phyloP scores from a whole-genome alignment of 2,329 filamentous ascomycete species.

The Pseudonectria buxi region DNA sequence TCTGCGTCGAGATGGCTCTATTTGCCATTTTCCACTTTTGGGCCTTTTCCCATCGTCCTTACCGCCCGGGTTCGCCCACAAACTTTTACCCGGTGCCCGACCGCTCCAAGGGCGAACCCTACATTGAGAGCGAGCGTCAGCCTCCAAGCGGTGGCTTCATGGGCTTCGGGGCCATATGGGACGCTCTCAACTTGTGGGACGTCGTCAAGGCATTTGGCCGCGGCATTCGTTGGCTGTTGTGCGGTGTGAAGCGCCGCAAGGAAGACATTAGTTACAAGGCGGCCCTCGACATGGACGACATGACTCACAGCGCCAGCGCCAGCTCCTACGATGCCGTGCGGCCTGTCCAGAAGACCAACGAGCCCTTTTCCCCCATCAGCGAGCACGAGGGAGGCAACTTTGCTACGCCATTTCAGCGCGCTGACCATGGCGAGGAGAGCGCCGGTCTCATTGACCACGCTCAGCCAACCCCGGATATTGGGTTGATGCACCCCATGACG shows the following conservation, averaged over 20 bases:
- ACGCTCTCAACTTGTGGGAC: slow-evolving; percentile 77
- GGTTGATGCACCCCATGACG: not conserved
- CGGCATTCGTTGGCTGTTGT: slow-evolving; percentile 73
- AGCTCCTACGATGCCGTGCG: slow-evolving; percentile 18
- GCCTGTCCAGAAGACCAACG: slow-evolving; percentile 6
- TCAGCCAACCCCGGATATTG: slow-evolving; percentile 21
- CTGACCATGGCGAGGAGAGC: slow-evolving; percentile 29
- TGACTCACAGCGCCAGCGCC: slow-evolving; percentile 22
- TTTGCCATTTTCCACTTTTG: slow-evolving; percentile 75
- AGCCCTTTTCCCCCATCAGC: not conserved
- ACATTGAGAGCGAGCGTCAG: slow-evolving; percentile 36
- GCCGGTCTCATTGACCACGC: slow-evolving; percentile 37
- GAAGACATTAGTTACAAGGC: slow-evolving; percentile 43
- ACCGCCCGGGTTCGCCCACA: slow-evolving; percentile 41
- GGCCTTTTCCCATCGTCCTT: slow-evolving; percentile 73
- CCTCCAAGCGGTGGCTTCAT: slow-evolving; percentile 58
- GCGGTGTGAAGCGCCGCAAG: slow-evolving; percentile 58
- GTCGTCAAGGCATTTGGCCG: slow-evolving; percentile 72
- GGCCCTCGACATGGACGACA: not conserved
- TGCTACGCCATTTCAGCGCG: slow-evolving; percentile 9
- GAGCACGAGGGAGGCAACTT: not conserved
- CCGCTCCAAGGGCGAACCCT: slow-evolving; percentile 31
- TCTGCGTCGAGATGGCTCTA: slow-evolving; percentile 79
- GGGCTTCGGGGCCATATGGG: slow-evolving; percentile 58
- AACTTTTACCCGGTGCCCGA: slow-evolving; percentile 43